Evolutionary conservation across 2,329 filamentous ascomycete species (phyloP).

Genomic region (Aureobasidium sp.): DNA sequence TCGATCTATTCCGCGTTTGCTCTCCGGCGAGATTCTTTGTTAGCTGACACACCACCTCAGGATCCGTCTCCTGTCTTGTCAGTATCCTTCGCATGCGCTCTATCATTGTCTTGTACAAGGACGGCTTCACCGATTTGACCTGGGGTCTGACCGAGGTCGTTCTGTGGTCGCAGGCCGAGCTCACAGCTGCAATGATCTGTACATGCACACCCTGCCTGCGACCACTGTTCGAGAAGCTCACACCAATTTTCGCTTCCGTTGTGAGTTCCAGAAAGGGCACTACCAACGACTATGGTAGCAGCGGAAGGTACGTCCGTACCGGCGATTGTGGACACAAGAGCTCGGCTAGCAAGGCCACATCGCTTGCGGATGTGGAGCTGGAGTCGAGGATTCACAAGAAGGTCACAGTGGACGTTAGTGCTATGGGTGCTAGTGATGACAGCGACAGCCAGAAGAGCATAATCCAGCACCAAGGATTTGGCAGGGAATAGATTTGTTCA

Average conservation of each 20-base stretch:
- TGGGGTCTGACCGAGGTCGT: slow-evolving; percentile 9
- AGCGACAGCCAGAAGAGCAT: slow-evolving; percentile 9
- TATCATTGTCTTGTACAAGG: slow-evolving; percentile 4
- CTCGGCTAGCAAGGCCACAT: background rate
- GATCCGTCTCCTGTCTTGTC: slow-evolving; percentile 5
- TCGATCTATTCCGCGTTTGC: too few relatives aligned
- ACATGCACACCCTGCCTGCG: slow-evolving; percentile 10
- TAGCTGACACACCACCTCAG: background rate
- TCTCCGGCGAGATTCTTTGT: too few relatives aligned
- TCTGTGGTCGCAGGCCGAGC: slow-evolving; percentile 7
- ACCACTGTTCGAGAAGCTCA: slow-evolving; percentile 8
- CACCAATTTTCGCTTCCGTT: background rate
- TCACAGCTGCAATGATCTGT: slow-evolving; percentile 9
- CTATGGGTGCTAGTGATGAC: background rate
- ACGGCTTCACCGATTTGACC: background rate
- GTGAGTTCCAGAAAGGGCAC: background rate
- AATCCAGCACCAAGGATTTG: background rate
- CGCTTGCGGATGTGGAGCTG: background rate
- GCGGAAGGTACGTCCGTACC: background rate
- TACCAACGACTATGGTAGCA: background rate
- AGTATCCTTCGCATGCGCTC: slow-evolving; percentile 12
- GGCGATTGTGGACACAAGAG: background rate
- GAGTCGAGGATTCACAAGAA: background rate
- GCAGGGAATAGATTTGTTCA: too few relatives aligned
- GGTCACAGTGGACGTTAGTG: background rate